Percentiles rank a stretch among this genome's conserved stretches.
Evolutionary conservation across 2,329 filamentous ascomycete genomes (phyloP).

Genomic region (Bimuria novae-zelandiae): DNA sequence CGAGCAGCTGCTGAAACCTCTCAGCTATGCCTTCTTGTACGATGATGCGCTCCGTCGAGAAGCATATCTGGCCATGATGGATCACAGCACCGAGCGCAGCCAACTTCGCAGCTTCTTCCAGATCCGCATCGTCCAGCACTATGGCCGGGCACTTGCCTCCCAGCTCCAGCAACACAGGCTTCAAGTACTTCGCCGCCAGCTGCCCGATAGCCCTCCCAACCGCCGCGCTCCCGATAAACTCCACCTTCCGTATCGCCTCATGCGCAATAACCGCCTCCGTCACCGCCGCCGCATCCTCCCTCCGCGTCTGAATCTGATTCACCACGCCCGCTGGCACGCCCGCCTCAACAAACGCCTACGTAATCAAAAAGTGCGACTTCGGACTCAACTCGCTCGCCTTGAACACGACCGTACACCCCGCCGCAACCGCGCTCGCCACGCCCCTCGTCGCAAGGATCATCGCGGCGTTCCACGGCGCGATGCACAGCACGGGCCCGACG

Average conservation of each 20-base stretch:
- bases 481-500: conserved; percentile 28
- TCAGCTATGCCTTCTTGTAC: conserved; percentile 27
- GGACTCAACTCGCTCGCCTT: conserved; percentile 31
- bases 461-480: conserved; percentile 30
- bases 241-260: conserved; percentile 46
- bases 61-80: conserved; percentile 31
- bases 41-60: conserved; percentile 28
- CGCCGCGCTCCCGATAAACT: conserved; percentile 47
- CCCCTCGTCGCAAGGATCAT: conserved; percentile 25
- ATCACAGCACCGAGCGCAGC: conserved; percentile 24
- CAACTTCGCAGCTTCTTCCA: conserved; percentile 47
- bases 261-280: conserved; percentile 40
- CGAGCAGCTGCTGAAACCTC: conserved; percentile 37
- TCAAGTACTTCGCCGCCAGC: conserved; percentile 47
- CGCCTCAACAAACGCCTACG: conserved; percentile 31
- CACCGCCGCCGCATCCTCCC: conserved; percentile 26
- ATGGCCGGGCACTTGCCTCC: conserved; percentile 53
- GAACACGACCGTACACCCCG: conserved; percentile 31
- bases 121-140: conserved; percentile 53
- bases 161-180: conserved; percentile 52
- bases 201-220: conserved; percentile 42
- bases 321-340: conserved; percentile 44
- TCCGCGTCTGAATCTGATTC: conserved; percentile 23
- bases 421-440: conserved; percentile 30
- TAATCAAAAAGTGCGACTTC: conserved; percentile 20